These are phyloP conservation scores for Cyclanthera cordifolia DNA, from an alignment of 306 rosid species.

Conservation along the genomic window DNA sequence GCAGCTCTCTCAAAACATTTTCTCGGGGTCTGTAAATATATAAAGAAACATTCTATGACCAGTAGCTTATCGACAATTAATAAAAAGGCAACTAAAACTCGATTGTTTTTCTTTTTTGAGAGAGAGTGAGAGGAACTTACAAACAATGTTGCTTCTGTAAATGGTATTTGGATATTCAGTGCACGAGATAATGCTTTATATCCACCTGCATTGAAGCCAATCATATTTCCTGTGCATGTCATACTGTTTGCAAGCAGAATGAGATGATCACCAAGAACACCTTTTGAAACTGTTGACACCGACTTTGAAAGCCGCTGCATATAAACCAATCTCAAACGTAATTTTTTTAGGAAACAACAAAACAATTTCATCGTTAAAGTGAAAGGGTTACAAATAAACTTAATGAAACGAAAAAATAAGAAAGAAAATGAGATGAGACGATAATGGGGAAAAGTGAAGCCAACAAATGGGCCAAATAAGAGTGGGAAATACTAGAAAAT, in stretches of 20 bases:
- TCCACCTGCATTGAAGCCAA: slow-evolving; percentile 86
- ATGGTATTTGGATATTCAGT: slow-evolving; percentile 71
- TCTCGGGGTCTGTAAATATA: slow-evolving; percentile 63
- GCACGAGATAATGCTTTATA: slow-evolving; percentile 67
- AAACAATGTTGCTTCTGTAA: slow-evolving; percentile 82
- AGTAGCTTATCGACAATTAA: slow-evolving; percentile 14
- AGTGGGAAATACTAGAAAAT: too few relatives aligned
- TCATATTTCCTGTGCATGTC: slow-evolving; percentile 80
- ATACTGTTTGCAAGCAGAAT: slow-evolving; percentile 76
- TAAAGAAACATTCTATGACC: slow-evolving; percentile 2
- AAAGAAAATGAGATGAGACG: too few relatives aligned
- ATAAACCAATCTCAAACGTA: not conserved
- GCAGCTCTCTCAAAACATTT: slow-evolving; percentile 90
- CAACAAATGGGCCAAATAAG: too few relatives aligned
- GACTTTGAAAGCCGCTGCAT: slow-evolving; percentile 72
- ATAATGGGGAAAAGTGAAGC: too few relatives aligned
- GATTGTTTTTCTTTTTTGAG: slow-evolving; percentile 10
- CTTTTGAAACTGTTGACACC: slow-evolving; percentile 82
- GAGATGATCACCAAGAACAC: slow-evolving; percentile 90
- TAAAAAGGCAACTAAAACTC: not conserved
- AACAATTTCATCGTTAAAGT: too few relatives aligned
- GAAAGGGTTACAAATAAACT: too few relatives aligned
- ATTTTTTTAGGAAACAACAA: not conserved
- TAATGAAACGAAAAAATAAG: too few relatives aligned
- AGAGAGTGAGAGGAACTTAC: slow-evolving; percentile 36